Evolutionary conservation across 2,329 filamentous ascomycete genomes (phyloP), one percentile per base, ranked within the genome.

Genomic region (Microdochium nivale): DNA sequence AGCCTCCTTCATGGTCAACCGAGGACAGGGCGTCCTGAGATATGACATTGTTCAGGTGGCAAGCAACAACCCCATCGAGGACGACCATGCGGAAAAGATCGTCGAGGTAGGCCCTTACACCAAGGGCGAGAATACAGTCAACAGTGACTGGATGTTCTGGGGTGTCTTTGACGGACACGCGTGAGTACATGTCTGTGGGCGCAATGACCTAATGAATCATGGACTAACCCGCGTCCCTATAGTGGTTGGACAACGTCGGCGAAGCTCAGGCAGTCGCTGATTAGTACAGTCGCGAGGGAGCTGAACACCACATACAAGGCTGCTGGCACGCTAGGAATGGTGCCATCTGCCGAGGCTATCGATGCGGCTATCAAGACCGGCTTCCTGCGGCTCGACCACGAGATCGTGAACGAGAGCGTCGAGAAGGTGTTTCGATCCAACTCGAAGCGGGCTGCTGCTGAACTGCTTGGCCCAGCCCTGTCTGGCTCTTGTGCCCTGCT

Each of bases 101-200:
- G 90, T 99, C 47, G 89, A 97, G 68, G 83, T 96, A 9, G 87
- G 89, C 3, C 78, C 79, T 50, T 79, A 61, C 70, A 79, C 65
- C 70, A 61, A 56, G 32, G 63, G 61, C 24, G 60, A 65, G 32
- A 67, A 77, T 35, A 76, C 78, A 16, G 58, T 76, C 19, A 83
- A 77, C 53, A 88, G 81, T 55, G 95, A 99, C 69, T 99, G 94
- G 94, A 97, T 97, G 90, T 99, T 99, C 68, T 99, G 95, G 94
- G 94, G 91, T 53, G 91, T 99, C 19, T 99, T 97, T 68, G 94
- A 99, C 65, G 94, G 94, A 0, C 94, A 99, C 70, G 89, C 88
- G 89, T 92, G 74, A 69, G 80, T 79, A 54, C 49, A 30, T n/a
- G 9, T 25, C 21, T 5, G 44, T 21, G n/a, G 7, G 40, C 9